Base-by-base conservation (phyloP, 208 protist species). In the Trichomonas tenax region DNA sequence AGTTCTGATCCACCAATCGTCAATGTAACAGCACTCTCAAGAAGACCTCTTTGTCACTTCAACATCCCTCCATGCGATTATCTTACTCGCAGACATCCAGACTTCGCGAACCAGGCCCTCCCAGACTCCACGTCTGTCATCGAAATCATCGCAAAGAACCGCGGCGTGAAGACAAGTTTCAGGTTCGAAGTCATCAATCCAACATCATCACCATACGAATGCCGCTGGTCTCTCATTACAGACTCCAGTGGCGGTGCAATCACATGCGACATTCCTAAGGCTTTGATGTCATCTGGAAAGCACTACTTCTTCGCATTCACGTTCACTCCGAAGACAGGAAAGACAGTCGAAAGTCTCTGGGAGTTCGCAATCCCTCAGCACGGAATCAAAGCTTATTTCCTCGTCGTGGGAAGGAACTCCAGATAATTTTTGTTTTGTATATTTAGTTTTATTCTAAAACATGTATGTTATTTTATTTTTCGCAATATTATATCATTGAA, bases 181-280 rank as follows among this genome's bases (percentile, higher is more conserved):
- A 93, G 44, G 51, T 48, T 93, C 17, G 86, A 93, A 51, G 44
- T 93, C 38, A 93, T 93, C 46, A 93, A 93, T 51, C 86, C 86
- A 93, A 93, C 86, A 26, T 8, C 44, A 36, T 38, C 14, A 8
- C 86, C 44, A 51, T 93, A 93, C 36, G 86, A 93, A 38, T 34
- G 15, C 14, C 26, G 31, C 0, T 93, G 86, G 86, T 40, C 40
- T 38, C 26, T 93, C 1, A 58, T 93, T 49, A 93, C 11, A 11
- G 86, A 93, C 51, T 48, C 41, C 51, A 48, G 40, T 51, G 86
- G 44, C 51, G 44, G 44, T 17, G 17, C 86, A 38, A 93, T 93
- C 34, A 51, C 14, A 38, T 48, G 40, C 45, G 44, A 58, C 26
- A 93, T 48, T 38, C 17, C 21, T 1, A 38, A 48, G 41, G 86